Percentiles rank a stretch among this genome's conserved stretches.
Evolutionary conservation across 192 early-diverging fungal genomes (phyloP).

Genomic region (Coemansia umbellata): DNA sequence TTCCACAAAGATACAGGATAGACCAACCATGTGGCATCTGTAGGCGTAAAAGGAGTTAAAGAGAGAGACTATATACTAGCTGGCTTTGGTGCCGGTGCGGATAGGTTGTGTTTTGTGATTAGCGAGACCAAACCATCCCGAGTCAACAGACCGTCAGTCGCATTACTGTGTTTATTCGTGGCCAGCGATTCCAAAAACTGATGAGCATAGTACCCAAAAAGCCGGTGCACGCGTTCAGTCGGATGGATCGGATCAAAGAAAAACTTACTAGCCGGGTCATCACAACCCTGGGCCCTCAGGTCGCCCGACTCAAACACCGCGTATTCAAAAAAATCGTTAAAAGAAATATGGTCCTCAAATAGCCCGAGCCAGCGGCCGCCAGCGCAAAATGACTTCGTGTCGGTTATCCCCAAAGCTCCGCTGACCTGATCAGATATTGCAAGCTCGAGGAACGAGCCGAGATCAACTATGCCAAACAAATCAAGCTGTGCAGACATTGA

Average conservation of each 20-base stretch:
- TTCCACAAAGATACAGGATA: no score
- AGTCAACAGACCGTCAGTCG: background rate
- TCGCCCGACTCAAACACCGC: background rate
- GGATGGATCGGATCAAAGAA: slow-evolving; percentile 44
- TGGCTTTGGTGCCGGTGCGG: slow-evolving; percentile 1
- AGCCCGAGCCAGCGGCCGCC: slow-evolving; percentile 22
- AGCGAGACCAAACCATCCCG: slow-evolving; percentile 8
- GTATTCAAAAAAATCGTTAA: slow-evolving; percentile 10
- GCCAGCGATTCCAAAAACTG: background rate
- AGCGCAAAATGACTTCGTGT: slow-evolving; percentile 19
- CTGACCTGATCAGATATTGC: slow-evolving; percentile 8
- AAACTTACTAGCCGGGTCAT: slow-evolving; percentile 11
- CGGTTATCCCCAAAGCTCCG: slow-evolving; percentile 10
- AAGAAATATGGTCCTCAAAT: slow-evolving; percentile 17
- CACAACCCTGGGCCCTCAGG: background rate
- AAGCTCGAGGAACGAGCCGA: slow-evolving; percentile 12
- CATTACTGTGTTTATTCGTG: background rate
- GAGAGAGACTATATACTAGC: background rate
- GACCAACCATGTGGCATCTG: no score
- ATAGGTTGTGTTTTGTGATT: slow-evolving; percentile 13
- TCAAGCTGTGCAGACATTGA: background rate
- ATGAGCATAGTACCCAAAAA: slow-evolving; percentile 29
- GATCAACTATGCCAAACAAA: slow-evolving; percentile 18
- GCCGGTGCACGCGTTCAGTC: slow-evolving; percentile 27
- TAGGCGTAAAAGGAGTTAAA: background rate